phyloP scores from a whole-genome alignment of 805 yeast genomes.

The Danielozyma ontarioensis region DNA sequence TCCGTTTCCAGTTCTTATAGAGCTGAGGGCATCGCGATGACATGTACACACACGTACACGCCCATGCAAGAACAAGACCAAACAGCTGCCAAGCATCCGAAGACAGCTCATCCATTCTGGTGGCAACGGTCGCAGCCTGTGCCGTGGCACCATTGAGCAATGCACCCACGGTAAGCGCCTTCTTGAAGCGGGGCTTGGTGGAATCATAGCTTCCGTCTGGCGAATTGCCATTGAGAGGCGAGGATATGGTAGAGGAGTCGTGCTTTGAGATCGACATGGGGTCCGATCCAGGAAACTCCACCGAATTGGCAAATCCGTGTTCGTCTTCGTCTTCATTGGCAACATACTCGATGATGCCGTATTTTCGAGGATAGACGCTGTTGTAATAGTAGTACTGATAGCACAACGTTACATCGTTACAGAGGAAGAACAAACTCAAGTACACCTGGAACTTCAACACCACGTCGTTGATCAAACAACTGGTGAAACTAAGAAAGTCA shows the following conservation, averaged over 20 bases:
- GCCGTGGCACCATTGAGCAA: not conserved
- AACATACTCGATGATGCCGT: too few relatives aligned
- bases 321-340: too few relatives aligned
- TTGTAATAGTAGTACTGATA: constrained; percentile 39
- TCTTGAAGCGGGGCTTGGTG: not conserved
- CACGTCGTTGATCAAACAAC: constrained; percentile 34
- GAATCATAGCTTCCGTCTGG: too few relatives aligned
- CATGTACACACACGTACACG: constrained; percentile 69
- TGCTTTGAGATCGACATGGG: not conserved
- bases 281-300: too few relatives aligned
- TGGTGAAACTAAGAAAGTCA: constrained; percentile 30
- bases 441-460: constrained; percentile 35
- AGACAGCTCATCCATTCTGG: not conserved
- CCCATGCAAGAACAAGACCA: constrained; percentile 57
- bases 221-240: not conserved
- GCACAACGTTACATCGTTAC: constrained; percentile 35
- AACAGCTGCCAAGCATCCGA: constrained; percentile 1
- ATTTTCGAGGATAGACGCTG: constrained; percentile 27
- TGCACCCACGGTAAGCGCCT: too few relatives aligned
- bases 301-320: too few relatives aligned
- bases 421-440: constrained; percentile 34
- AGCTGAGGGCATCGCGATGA: constrained; percentile 83
- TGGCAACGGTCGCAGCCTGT: not conserved
- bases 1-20: constrained; percentile 65
- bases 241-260: not conserved